These are phyloP conservation scores for Ailanthus altissimus DNA, from an alignment of 345 rosid genomes.

Conservation along the genomic window DNA sequence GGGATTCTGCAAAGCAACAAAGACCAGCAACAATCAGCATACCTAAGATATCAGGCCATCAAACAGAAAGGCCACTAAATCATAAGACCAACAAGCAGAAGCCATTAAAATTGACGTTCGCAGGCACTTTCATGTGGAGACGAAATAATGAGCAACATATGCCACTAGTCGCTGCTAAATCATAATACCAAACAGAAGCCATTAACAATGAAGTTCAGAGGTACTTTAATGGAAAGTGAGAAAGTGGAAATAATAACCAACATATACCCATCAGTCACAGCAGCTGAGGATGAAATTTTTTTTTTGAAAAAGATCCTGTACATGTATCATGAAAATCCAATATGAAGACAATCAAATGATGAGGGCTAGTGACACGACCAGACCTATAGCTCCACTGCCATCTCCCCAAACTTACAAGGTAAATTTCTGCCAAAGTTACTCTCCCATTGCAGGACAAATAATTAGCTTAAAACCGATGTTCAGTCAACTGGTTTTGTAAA, in stretches of 20 bases:
- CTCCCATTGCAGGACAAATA: not conserved
- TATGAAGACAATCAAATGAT: not conserved
- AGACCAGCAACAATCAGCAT: conserved; percentile 2
- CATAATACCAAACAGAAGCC: not conserved
- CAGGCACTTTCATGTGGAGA: not conserved
- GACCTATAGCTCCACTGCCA: not conserved
- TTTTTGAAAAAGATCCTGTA: not conserved
- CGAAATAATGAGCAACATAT: not conserved
- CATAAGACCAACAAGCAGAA: not conserved
- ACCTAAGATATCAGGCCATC: conserved; percentile 3
- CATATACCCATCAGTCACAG: not conserved
- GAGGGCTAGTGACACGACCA: not conserved
- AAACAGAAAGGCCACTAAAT: not conserved
- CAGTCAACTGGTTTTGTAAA: not conserved
- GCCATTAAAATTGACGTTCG: not conserved
- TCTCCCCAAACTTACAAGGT: not conserved
- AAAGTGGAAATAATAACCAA: not conserved
- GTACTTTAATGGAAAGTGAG: not conserved
- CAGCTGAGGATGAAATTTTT: not conserved
- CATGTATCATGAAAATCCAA: not conserved
- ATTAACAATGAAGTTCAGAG: not conserved
- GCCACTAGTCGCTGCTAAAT: not conserved
- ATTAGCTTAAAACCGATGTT: not conserved
- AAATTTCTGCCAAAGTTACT: not conserved
- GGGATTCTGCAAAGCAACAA: conserved; percentile 74